phyloP scores from a whole-genome alignment of 306 rosid genomes.

The Cyclanthera cordifolia region DNA sequence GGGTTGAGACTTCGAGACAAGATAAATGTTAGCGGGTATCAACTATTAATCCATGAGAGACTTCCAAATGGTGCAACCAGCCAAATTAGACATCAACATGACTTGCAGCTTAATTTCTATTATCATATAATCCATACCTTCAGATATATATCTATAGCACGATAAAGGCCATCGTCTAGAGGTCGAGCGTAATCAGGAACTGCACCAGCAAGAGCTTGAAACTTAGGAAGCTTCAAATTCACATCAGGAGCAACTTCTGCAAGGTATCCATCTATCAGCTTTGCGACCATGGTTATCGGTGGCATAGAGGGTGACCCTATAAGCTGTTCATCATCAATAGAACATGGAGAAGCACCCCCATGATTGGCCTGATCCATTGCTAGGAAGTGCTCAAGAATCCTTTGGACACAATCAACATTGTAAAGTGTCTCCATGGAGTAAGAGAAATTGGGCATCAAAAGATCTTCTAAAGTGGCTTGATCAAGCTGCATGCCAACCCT shows the following conservation, averaged over 20 bases:
- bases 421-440: constrained; percentile 93
- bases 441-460: constrained; percentile 88
- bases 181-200: constrained; percentile 95
- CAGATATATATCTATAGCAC: constrained; percentile 83
- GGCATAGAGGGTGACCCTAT: constrained; percentile 89
- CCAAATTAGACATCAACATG: neutral
- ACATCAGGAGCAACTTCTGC: constrained; percentile 99
- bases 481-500: constrained; percentile 87
- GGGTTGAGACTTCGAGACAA: neutral
- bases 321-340: constrained; percentile 63
- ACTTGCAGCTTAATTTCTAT: neutral
- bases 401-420: constrained; percentile 86
- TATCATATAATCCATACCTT: constrained; percentile 42
- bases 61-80: neutral
- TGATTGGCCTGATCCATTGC: constrained; percentile 53
- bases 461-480: constrained; percentile 88
- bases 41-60: neutral
- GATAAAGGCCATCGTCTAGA: constrained; percentile 92
- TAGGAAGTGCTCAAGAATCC: constrained; percentile 82
- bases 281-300: constrained; percentile 87
- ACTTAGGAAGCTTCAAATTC: constrained; percentile 76
- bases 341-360: constrained; percentile 73
- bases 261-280: constrained; percentile 87
- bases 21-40: neutral
- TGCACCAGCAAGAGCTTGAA: constrained; percentile 86